Conservation (phyloP, 1,284 basidiomycete species). For the Clitocybe nebularis region DNA sequence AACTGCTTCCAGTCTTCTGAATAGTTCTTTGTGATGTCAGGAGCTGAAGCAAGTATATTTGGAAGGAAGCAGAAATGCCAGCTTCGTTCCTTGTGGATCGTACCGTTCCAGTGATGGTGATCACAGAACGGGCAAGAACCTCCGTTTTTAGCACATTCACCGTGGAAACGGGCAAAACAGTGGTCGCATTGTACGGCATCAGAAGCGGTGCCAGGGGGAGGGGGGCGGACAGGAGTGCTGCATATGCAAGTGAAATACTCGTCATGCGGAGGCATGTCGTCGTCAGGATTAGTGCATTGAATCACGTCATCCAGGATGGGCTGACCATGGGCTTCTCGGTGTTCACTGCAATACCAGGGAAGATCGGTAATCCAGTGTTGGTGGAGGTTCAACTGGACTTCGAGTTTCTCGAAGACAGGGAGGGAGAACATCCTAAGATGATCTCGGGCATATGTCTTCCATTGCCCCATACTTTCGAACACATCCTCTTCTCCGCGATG, state of each 20-base stretch:
- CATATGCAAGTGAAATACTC: constrained; percentile 84
- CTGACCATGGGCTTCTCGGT: constrained; percentile 57
- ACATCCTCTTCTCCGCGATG: constrained; percentile 55
- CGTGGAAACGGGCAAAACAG: constrained; percentile 79
- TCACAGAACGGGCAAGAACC: constrained; percentile 86
- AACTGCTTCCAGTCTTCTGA: constrained; percentile 74
- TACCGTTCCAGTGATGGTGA: constrained; percentile 83
- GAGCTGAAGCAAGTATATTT: constrained; percentile 60
- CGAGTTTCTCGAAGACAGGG: constrained; percentile 67
- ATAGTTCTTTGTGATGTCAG: constrained; percentile 70
- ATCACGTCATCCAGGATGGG: constrained; percentile 67
- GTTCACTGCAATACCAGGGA: constrained; percentile 72
- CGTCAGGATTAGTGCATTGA: constrained; percentile 65
- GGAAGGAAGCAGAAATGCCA: constrained; percentile 80
- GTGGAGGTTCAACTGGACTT: constrained; percentile 61
- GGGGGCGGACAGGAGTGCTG: constrained; percentile 66
- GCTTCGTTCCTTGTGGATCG: constrained; percentile 71
- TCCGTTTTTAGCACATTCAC: constrained; percentile 76
- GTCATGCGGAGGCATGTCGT: constrained; percentile 70
- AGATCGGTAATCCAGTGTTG: constrained; percentile 66
- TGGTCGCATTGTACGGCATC: constrained; percentile 86
- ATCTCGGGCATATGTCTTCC: constrained; percentile 65
- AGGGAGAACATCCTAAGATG: constrained; percentile 70
- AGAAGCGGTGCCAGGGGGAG: constrained; percentile 63
- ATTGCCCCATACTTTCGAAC: constrained; percentile 65